These are phyloP conservation scores for Lachancea sp. DNA, from an alignment of 805 yeast species.

Conservation along the genomic window DNA sequence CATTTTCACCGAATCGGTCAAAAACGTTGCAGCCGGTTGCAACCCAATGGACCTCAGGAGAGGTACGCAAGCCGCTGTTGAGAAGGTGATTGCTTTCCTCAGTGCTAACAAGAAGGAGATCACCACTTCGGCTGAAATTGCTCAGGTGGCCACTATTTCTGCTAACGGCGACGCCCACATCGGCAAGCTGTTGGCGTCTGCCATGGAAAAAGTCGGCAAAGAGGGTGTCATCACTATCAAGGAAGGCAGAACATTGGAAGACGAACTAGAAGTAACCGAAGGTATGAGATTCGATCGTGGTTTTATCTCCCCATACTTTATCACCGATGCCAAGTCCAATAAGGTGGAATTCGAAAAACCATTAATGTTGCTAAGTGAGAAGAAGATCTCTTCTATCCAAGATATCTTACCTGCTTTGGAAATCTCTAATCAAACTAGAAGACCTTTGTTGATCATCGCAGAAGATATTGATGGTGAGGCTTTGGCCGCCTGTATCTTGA, in stretches of 20 bases:
- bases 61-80: conserved; percentile 96
- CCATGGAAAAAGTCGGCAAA: conserved; percentile 98
- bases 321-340: conserved; percentile 85
- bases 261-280: conserved; percentile 92
- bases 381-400: conserved; percentile 84
- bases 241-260: conserved; percentile 95
- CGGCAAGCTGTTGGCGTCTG: conserved; percentile 84
- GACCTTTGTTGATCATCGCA: conserved; percentile 88
- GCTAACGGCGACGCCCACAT: conserved; percentile 95
- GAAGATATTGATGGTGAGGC: conserved; percentile 99
- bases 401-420: conserved; percentile 91
- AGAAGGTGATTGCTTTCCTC: conserved; percentile 80
- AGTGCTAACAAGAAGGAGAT: conserved; percentile 85
- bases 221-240: conserved; percentile 98
- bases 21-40: conserved; percentile 97
- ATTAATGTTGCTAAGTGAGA: conserved; percentile 78
- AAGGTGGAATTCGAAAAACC: conserved; percentile 96
- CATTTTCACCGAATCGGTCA: conserved; percentile 89
- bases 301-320: conserved; percentile 92
- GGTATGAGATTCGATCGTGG: conserved; percentile 99
- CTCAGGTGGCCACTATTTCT: conserved; percentile 96
- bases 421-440: conserved; percentile 84
- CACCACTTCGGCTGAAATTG: conserved; percentile 89
- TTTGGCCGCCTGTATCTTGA: conserved; percentile 92
- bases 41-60: conserved; percentile 98